phyloP scores from a whole-genome alignment of 495 filamentous ascomycete genomes.

The Penicillium cinerascens region DNA sequence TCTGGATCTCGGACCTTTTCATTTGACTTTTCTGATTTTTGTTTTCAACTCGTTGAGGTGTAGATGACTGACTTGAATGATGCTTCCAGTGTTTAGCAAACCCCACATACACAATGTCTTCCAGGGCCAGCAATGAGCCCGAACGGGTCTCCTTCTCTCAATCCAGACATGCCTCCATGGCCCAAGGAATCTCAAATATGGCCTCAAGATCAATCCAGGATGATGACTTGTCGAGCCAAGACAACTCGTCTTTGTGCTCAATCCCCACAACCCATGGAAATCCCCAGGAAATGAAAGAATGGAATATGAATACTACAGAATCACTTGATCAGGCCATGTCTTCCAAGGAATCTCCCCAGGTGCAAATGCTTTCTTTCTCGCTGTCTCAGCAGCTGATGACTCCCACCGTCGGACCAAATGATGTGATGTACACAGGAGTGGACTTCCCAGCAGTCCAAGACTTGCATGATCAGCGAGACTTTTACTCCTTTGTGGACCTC shows the following conservation, averaged over 20 bases:
- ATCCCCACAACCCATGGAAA: constrained; percentile 37
- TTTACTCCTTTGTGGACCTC: constrained; percentile 43
- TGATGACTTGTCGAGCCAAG: constrained; percentile 48
- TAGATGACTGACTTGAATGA: constrained; percentile 36
- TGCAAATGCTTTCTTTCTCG: constrained; percentile 48
- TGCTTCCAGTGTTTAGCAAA: constrained; percentile 7
- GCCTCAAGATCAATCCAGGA: constrained; percentile 44
- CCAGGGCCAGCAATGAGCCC: constrained; percentile 36
- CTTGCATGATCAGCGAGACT: constrained; percentile 41
- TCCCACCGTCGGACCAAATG: constrained; percentile 40
- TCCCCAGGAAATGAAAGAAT: constrained; percentile 39
- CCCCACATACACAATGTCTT: constrained; percentile 33
- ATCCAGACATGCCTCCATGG: constrained; percentile 36
- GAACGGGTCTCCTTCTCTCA: constrained; percentile 36
- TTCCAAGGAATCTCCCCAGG: constrained; percentile 42
- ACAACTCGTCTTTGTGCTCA: constrained; percentile 43
- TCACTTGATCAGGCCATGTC: constrained; percentile 37
- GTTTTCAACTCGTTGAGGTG: constrained; percentile 14
- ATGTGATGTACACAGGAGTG: constrained; percentile 45
- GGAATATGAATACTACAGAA: constrained; percentile 40
- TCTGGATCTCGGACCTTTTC: constrained; percentile 25
- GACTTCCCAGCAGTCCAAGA: constrained; percentile 42
- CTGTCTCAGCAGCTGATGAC: constrained; percentile 45
- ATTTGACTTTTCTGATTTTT: constrained; percentile 15
- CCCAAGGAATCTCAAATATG: constrained; percentile 40